Percentiles rank a stretch among this genome's conserved stretches.
These are phyloP conservation scores for Fusarium ramigenum DNA, from an alignment of 2,329 filamentous ascomycete species.

Conservation along the genomic window DNA sequence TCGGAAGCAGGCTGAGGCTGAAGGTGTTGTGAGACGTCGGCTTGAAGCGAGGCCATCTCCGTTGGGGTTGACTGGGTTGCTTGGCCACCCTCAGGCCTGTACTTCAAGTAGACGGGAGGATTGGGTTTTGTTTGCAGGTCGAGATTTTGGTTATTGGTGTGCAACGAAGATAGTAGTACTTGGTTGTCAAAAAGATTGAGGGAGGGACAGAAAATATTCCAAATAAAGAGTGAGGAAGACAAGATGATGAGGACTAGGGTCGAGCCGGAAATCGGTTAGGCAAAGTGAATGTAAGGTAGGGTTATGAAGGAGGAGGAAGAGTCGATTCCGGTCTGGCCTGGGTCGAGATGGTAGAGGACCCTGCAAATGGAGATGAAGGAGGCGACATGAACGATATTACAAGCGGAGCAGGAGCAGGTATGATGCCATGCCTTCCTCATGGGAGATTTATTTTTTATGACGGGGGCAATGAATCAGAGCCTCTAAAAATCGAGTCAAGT, in stretches of 20 bases:
- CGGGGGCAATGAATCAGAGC: neutral
- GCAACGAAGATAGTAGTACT: neutral
- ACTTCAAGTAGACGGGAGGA: neutral
- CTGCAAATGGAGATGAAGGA: conserved; percentile 15
- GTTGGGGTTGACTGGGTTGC: neutral
- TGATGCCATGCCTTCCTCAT: neutral
- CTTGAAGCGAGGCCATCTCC: conserved; percentile 24
- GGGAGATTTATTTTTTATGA: neutral
- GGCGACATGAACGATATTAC: conserved; percentile 6
- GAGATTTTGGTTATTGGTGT: neutral
- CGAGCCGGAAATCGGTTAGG: conserved; percentile 1
- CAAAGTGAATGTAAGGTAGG: conserved; percentile 2
- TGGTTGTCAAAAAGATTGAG: neutral
- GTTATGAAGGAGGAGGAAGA: conserved; percentile 11
- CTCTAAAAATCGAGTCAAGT: neutral
- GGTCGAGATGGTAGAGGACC: conserved; percentile 10
- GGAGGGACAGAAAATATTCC: neutral
- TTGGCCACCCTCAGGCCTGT: neutral
- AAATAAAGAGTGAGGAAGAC: neutral
- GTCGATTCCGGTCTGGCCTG: neutral
- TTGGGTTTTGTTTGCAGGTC: neutral
- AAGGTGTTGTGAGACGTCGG: conserved; percentile 10
- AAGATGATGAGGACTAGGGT: neutral
- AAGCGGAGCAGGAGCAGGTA: conserved; percentile 16
- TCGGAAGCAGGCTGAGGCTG: conserved; percentile 25